These are phyloP conservation scores for Mortierella alpina DNA, from an alignment of 192 early-diverging fungal species.

Conservation along the genomic window DNA sequence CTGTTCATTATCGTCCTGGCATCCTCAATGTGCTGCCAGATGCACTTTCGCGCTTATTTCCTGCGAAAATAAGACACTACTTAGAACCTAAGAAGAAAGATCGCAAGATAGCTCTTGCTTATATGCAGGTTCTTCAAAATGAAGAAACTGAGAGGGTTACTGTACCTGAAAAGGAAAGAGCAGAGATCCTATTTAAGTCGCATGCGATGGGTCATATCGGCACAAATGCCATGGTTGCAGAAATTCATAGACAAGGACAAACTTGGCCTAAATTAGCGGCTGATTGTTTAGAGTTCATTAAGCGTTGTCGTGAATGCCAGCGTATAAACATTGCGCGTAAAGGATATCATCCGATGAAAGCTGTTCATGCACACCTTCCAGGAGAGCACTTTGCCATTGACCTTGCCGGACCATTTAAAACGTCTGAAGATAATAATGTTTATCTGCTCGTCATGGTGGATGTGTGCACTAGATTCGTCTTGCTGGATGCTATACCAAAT, in stretches of 20 bases:
- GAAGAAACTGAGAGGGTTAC: background rate
- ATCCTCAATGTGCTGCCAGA: slow-evolving; percentile 19
- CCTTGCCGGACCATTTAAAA: background rate
- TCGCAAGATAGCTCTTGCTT: background rate
- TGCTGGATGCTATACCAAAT: too few relatives aligned
- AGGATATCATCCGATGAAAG: slow-evolving; percentile 13
- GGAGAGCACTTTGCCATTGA: slow-evolving; percentile 15
- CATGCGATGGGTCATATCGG: slow-evolving; percentile 7
- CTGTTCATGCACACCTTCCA: slow-evolving; percentile 3
- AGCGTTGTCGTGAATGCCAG: slow-evolving; percentile 11
- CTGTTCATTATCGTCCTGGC: slow-evolving; percentile 23
- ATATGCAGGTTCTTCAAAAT: slow-evolving; percentile 3
- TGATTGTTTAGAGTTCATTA: slow-evolving; percentile 11
- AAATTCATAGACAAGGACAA: too few relatives aligned
- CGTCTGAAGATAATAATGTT: background rate
- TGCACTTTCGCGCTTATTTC: slow-evolving; percentile 25
- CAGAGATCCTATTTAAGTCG: background rate
- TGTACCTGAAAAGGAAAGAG: slow-evolving; percentile 3
- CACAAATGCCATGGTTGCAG: slow-evolving; percentile 19
- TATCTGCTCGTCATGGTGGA: too few relatives aligned
- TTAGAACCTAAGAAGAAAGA: too few relatives aligned
- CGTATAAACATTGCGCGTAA: background rate
- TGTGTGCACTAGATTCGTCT: too few relatives aligned
- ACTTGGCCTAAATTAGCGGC: slow-evolving; percentile 11
- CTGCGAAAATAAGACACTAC: slow-evolving; percentile 10